A percentile compares a stretch with the other conserved stretches of the same genome.
Conservation (phyloP, 2,329 filamentous ascomycete species). For the Verticillium albo-atrum region DNA sequence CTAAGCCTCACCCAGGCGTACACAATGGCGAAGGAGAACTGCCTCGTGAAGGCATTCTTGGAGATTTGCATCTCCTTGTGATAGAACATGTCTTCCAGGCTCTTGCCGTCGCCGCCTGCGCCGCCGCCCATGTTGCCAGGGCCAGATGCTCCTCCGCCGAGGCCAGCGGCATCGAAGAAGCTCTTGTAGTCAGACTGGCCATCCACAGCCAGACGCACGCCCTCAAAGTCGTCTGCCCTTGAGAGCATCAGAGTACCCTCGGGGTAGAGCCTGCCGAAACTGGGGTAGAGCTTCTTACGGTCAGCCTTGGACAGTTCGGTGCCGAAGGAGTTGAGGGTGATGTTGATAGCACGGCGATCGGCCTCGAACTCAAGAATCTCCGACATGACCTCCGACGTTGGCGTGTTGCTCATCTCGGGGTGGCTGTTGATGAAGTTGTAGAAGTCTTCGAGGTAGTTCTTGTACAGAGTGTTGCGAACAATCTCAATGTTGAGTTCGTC, state of each 20-base stretch:
- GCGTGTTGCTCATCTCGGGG: constrained; percentile 79
- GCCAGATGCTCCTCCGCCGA: constrained; percentile 65
- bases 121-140: constrained; percentile 84
- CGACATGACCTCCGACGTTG: constrained; percentile 90
- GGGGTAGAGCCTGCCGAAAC: constrained; percentile 84
- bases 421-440: constrained; percentile 90
- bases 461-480: constrained; percentile 96
- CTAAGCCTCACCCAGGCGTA: constrained; percentile 97
- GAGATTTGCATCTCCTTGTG: constrained; percentile 99
- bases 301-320: constrained; percentile 93
- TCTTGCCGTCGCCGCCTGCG: constrained; percentile 75
- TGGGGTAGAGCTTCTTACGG: constrained; percentile 93
- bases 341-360: constrained; percentile 95
- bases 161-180: constrained; percentile 89
- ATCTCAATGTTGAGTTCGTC: constrained; percentile 99
- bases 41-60: constrained; percentile 89
- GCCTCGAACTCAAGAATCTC: constrained; percentile 97
- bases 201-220: constrained; percentile 88
- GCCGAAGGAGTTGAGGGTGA: constrained; percentile 97
- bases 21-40: constrained; percentile 92
- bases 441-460: constrained; percentile 99
- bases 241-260: constrained; percentile 95
- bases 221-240: constrained; percentile 89
- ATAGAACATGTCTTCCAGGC: constrained; percentile 96
- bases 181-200: constrained; percentile 89